phyloP scores from a whole-genome alignment of 305 asterid genomes.

The Salvia sclarea region DNA sequence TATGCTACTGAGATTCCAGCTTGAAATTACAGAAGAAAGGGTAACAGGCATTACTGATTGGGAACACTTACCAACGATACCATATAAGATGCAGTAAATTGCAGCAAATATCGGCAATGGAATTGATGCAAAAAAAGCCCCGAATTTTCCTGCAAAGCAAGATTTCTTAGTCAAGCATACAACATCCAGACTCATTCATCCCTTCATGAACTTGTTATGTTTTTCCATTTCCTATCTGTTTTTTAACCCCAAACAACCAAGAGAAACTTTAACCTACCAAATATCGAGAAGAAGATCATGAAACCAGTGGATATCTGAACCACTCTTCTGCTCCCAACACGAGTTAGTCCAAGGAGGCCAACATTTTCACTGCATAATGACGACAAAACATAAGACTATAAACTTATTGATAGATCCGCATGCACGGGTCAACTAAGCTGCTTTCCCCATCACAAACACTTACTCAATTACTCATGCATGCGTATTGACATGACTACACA shows the following conservation, averaged over 20 bases:
- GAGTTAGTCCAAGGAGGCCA: slow-evolving; percentile 93
- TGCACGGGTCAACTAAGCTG: slow-evolving; percentile 3
- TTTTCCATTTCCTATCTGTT: not conserved
- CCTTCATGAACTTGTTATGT: not conserved
- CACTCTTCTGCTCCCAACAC: slow-evolving; percentile 97
- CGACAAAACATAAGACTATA: not conserved
- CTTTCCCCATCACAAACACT: not conserved
- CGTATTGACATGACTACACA: not conserved
- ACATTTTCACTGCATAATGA: slow-evolving; percentile 83
- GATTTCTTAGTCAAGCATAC: slow-evolving; percentile 18
- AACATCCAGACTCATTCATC: not conserved
- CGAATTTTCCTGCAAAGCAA: slow-evolving; percentile 77
- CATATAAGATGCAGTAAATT: slow-evolving; percentile 78
- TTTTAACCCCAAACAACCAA: not conserved
- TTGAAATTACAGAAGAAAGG: slow-evolving; percentile 12
- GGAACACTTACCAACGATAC: slow-evolving; percentile 78
- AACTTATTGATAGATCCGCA: slow-evolving; percentile 11
- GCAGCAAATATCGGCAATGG: slow-evolving; percentile 95
- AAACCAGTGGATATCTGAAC: slow-evolving; percentile 90
- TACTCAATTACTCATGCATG: not conserved
- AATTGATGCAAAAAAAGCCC: slow-evolving; percentile 91
- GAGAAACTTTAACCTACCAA: slow-evolving; percentile 53
- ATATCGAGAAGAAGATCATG: slow-evolving; percentile 97
- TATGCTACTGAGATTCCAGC: not conserved
- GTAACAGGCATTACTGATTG: not conserved